Base-by-base conservation (phyloP, 2,329 filamentous ascomycete genomes). In the Tetracladium maxilliforme region DNA sequence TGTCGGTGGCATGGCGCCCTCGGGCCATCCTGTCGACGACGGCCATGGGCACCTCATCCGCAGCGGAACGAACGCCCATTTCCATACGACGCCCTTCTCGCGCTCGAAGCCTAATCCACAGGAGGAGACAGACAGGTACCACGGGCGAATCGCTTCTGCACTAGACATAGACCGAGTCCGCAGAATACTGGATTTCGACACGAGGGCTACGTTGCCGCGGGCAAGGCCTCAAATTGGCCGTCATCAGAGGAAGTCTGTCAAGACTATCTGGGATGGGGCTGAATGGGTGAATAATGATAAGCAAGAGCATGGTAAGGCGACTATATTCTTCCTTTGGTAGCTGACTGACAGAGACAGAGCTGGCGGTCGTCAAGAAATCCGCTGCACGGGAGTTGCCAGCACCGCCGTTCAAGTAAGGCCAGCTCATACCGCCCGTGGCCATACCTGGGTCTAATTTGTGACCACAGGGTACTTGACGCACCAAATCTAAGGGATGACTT, bases 401-500 rank as follows among this genome's bases (percentile, higher is more conserved):
- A 6, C 65, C 78, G 11, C 81, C 84, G 5, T 92, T 92, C 54
- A 80, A 79, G 73, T 77, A 58, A 46, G 64, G n/a, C n/a, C n/a
- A n/a, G n/a, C 22, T 27, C 14, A 22, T 7, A 27, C 14, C 24
- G 28, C 19, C 27, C 37, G 9, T 31, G 18, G 29, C 37, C 14
- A 33, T 38, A 42, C 30, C 23, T 35, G 30, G 15, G n/a, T 11
- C 10, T 4, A n/a, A 19, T 9, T 18, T 4, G 4, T 14, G 23
- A 13, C 14, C 25, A 7, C 33, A 78, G 72, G 52, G 79, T 94
- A 6, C 62, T 98, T 5, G 83, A 94, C 51, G 87, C 87, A 7
- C 84, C 86, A 4, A 70, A 72, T 25, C 59, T 95, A n/a, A 72
- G 83, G 29, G 84, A 95, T 40, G 87, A 98, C 48, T 98, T 86